A percentile compares a stretch with the other conserved stretches of the same genome.
phyloP scores from a whole-genome alignment of 2,329 filamentous ascomycete species.

The Epichloe amarillans region DNA sequence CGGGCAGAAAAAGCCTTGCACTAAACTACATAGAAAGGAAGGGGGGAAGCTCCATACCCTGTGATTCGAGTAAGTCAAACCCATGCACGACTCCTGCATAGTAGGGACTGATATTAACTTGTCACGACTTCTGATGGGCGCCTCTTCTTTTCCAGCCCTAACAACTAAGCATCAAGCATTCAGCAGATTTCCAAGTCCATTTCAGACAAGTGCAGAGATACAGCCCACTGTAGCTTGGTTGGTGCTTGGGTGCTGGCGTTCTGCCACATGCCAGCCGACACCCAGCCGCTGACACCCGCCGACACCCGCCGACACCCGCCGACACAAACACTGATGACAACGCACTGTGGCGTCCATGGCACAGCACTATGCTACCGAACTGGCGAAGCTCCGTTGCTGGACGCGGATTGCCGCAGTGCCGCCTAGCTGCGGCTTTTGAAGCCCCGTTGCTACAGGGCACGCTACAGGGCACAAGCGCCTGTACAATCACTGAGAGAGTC shows the following conservation, averaged over 20 bases:
- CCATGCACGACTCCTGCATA: background rate
- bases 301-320: background rate
- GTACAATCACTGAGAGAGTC: background rate
- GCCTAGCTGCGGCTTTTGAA: too few species aligned
- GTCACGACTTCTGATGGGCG: background rate
- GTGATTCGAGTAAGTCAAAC: background rate
- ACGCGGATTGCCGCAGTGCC: too few species aligned
- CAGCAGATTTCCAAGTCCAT: background rate
- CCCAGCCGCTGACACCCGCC: background rate
- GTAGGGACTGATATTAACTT: too few species aligned
- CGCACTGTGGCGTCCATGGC: background rate
- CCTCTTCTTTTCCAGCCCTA: background rate
- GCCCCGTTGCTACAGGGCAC: too few species aligned
- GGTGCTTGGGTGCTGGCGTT: too few species aligned
- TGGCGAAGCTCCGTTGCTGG: too few species aligned
- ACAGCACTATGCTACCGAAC: background rate
- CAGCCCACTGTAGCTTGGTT: too few species aligned
- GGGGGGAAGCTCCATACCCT: too few species aligned
- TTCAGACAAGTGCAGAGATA: background rate
- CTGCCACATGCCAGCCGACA: background rate
- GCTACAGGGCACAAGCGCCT: too few species aligned
- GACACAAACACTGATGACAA: too few species aligned
- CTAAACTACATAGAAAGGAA: too few species aligned
- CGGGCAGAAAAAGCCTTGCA: background rate
- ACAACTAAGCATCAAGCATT: background rate